phyloP scores from a whole-genome alignment of 2,329 filamentous ascomycete species.

The Arthrinium puccinioides region DNA sequence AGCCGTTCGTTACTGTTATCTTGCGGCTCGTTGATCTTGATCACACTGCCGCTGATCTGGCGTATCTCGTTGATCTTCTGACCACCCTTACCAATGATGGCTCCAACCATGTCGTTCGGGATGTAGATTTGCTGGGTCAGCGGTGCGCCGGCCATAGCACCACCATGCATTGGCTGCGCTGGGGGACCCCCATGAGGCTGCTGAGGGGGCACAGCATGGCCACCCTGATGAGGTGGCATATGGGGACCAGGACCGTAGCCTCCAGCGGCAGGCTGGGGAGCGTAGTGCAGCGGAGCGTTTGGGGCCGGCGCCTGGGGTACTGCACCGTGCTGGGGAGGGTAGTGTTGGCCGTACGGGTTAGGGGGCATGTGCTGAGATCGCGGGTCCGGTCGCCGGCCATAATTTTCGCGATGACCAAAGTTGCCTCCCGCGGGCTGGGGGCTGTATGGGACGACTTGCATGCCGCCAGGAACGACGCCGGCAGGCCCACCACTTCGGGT shows the following conservation, averaged over 20 bases:
- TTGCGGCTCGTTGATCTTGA: slow-evolving; percentile 99
- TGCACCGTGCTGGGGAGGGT: slow-evolving; percentile 56
- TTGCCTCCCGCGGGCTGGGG: slow-evolving; percentile 89
- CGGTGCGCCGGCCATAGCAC: slow-evolving; percentile 63
- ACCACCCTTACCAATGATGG: slow-evolving; percentile 97
- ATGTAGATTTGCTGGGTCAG: slow-evolving; percentile 98
- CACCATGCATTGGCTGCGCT: slow-evolving; percentile 66
- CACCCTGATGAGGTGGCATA: slow-evolving; percentile 64
- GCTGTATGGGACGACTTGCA: slow-evolving; percentile 98
- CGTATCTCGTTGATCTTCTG: slow-evolving; percentile 99
- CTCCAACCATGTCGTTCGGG: slow-evolving; percentile 98
- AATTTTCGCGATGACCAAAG: slow-evolving; percentile 86
- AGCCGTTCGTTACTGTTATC: slow-evolving; percentile 98
- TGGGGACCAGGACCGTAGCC: slow-evolving; percentile 76
- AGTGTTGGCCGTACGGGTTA: slow-evolving; percentile 68
- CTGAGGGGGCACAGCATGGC: slow-evolving; percentile 56
- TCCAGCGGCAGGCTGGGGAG: slow-evolving; percentile 62
- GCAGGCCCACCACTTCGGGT: slow-evolving; percentile 90
- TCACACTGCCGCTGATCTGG: slow-evolving; percentile 92
- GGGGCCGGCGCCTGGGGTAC: slow-evolving; percentile 47
- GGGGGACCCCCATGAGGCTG: slow-evolving; percentile 61
- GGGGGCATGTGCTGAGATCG: slow-evolving; percentile 70
- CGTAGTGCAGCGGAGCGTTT: slow-evolving; percentile 72
- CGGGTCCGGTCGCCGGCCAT: slow-evolving; percentile 64
- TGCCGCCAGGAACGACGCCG: slow-evolving; percentile 88